These are phyloP conservation scores for Albugo candida DNA, from an alignment of 352 stramenopile genomes.

Conservation along the genomic window DNA sequence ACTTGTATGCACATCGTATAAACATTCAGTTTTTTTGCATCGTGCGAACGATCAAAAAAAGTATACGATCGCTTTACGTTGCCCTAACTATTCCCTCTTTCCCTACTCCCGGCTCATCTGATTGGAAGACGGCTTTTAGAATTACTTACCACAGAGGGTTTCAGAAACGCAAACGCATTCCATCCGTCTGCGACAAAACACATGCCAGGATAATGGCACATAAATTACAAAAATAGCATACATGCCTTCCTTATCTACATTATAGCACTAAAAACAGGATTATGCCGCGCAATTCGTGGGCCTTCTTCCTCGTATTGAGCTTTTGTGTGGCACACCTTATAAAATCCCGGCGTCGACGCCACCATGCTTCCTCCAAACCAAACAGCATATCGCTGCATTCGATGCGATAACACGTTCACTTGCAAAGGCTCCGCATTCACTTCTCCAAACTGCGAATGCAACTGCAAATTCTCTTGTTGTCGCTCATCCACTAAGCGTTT, in stretches of 20 bases:
- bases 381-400: constrained; percentile 87
- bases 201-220: too few species aligned
- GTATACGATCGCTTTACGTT: too few species aligned
- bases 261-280: constrained; percentile 87
- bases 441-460: constrained; percentile 43
- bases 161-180: too few species aligned
- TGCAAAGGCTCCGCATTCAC: constrained; percentile 58
- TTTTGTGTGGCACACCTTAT: constrained; percentile 91
- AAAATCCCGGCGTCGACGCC: constrained; percentile 87
- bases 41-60: too few species aligned
- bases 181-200: too few species aligned
- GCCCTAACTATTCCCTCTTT: too few species aligned
- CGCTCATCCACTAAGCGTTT: constrained; percentile 83
- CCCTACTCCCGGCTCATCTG: too few species aligned
- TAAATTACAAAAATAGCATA: too few species aligned
- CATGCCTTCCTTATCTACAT: constrained; percentile 24
- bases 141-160: too few species aligned
- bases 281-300: constrained; percentile 86
- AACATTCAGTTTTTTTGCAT: too few species aligned
- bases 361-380: constrained; percentile 92
- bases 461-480: constrained; percentile 73
- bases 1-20: too few species aligned
- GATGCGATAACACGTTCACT: constrained; percentile 90
- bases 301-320: constrained; percentile 93
- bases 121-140: too few species aligned